Evolutionary conservation across 352 stramenopile species (phyloP).

Genomic region (Globisporangium sylvaticum): DNA sequence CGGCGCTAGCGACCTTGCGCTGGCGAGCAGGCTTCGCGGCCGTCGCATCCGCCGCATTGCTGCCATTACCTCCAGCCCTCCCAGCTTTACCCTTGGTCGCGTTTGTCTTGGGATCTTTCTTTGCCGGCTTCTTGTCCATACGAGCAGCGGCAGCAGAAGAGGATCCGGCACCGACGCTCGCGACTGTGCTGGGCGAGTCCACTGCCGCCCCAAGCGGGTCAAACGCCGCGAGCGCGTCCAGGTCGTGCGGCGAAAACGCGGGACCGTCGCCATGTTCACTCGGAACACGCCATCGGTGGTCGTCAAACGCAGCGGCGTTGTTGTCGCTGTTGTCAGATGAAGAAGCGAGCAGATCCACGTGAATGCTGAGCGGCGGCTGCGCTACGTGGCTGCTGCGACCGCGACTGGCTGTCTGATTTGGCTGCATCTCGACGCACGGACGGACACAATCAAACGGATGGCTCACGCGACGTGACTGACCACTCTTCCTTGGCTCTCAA

Average conservation of each 20-base stretch:
- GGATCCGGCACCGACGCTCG: background rate
- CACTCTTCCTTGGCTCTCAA: background rate
- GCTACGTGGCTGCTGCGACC: background rate
- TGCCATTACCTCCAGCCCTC: background rate
- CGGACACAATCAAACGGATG: background rate
- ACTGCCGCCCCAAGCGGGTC: background rate
- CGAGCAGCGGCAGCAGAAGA: background rate
- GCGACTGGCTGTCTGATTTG: background rate
- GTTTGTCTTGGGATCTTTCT: background rate
- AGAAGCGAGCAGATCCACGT: background rate
- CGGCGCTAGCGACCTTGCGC: slow-evolving; percentile 11
- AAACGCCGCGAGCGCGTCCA: background rate
- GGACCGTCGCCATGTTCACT: background rate
- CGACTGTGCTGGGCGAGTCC: background rate
- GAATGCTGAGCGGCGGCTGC: background rate
- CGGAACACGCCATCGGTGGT: background rate
- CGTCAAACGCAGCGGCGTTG: background rate
- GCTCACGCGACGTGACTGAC: background rate
- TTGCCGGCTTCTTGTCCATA: background rate
- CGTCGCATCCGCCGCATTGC: background rate
- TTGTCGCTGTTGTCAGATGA: background rate
- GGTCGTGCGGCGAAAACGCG: background rate
- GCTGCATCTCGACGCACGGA: slow-evolving; percentile 5
- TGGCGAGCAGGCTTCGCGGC: background rate
- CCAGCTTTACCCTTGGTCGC: background rate